Evolutionary conservation across 805 yeast species (phyloP).

Genomic region (Suhomyces canberraensis): DNA sequence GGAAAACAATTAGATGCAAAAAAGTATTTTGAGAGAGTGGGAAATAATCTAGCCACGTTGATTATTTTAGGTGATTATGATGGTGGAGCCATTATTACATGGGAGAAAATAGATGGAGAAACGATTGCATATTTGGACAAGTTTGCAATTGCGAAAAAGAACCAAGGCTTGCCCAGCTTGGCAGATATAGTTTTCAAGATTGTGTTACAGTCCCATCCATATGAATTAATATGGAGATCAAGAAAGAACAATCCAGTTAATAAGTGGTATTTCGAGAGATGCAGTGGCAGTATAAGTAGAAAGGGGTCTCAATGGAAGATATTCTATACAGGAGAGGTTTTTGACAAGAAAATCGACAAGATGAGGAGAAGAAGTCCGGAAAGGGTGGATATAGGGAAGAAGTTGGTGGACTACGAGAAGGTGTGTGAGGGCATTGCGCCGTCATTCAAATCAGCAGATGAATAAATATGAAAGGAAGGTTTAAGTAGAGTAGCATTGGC

Average conservation of each 20-base stretch:
- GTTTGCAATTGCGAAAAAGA: constrained; percentile 78
- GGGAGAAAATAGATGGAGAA: constrained; percentile 47
- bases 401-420: constrained; percentile 46
- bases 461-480: no score
- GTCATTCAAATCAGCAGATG: constrained; percentile 33
- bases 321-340: constrained; percentile 41
- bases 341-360: constrained; percentile 32
- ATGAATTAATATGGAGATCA: constrained; percentile 88
- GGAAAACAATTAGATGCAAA: constrained; percentile 61
- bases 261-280: constrained; percentile 95
- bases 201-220: constrained; percentile 63
- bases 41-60: constrained; percentile 65
- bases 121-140: constrained; percentile 77
- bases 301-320: constrained; percentile 39
- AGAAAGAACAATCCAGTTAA: constrained; percentile 84
- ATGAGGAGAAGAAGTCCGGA: constrained; percentile 12
- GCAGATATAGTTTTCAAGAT: constrained; percentile 91
- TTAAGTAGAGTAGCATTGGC: no score
- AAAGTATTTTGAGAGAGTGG: constrained; percentile 65
- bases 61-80: constrained; percentile 92
- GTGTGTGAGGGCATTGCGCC: constrained; percentile 60
- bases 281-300: constrained; percentile 57
- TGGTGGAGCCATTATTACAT: constrained; percentile 90
- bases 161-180: constrained; percentile 90
- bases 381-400: constrained; percentile 22